Base-by-base conservation (phyloP, 176 grass and related monocot genomes). In the Miscanthus lutarioriparius region DNA sequence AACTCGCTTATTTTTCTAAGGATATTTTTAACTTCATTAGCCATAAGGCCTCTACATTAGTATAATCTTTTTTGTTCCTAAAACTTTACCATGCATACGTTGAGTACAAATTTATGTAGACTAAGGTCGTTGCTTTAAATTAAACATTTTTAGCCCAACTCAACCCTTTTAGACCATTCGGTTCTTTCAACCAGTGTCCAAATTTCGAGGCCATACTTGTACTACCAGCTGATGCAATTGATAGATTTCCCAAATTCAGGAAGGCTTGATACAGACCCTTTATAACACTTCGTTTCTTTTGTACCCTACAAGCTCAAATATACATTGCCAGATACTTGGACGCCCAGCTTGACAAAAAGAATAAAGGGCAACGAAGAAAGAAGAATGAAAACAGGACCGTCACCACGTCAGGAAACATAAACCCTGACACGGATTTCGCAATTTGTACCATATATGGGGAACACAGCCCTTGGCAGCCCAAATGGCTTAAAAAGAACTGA, bases 281-380 rank as follows among this genome's bases (percentile, higher is more conserved):
- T 47, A 70, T 71, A 80, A 61, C 83, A 83, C 64, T 72, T 48
- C n/a, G 54, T 85, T 91, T 67, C 56, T 63, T 74, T 74, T 85
- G 54, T 78, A 85, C 58, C 91, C 86, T 89, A 75, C 86, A 79
- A 79, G 30, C 71, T 85, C 75, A 80, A 83, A 91, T 97, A 85
- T 92, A 88, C 90, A 97, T 69, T 67, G 64, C 76, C 88, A 88
- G 75, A 91, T 80, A 86, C 58, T 77, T 80, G 70, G 62, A 86
- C 70, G 87, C 86, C 90, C 88, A 91, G 77, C 70, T 91, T 83
- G 84, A 89, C 77, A 91, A 88, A 89, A 83, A 81, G 80, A 89
- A 82, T 56, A 68, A 73, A 68, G 66, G 70, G 76, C 80, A 77
- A 80, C 23, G 68, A 79, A 77, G 84, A 58, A 78, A 78, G 80